Conservation (phyloP, 176 grass and related monocot genomes). For the Saccharum officinarum region DNA sequence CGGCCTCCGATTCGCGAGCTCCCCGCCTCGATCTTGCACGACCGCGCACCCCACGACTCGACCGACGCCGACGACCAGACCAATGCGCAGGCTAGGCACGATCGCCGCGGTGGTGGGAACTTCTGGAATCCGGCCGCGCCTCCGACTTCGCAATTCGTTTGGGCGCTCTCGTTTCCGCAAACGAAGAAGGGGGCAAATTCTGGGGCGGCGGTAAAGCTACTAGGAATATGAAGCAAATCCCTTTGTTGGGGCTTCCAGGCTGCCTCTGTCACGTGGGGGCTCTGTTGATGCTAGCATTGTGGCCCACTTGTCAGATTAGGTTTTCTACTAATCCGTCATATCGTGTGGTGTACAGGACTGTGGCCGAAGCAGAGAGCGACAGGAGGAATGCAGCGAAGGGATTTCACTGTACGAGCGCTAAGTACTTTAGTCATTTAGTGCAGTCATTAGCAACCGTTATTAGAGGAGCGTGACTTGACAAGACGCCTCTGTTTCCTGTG, state of each 20-base stretch:
- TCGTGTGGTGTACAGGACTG: not conserved
- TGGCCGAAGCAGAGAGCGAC: not conserved
- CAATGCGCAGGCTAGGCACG: not conserved
- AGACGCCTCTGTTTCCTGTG: no score
- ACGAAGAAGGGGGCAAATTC: not conserved
- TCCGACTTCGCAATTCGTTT: conserved; percentile 3
- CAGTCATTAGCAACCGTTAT: not conserved
- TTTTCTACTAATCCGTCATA: no score
- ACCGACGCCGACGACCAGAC: not conserved
- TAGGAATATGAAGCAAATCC: not conserved
- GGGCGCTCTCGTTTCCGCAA: conserved; percentile 6
- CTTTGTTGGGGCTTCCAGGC: not conserved
- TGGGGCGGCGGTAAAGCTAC: not conserved
- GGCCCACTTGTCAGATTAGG: not conserved
- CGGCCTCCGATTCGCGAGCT: conserved; percentile 21
- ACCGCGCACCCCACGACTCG: not conserved
- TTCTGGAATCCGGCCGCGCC: conserved; percentile 16
- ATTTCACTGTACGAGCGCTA: not conserved
- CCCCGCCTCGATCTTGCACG: conserved; percentile 33
- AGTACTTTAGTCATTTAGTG: no score
- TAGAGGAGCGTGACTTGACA: no score
- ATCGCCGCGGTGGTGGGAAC: not conserved
- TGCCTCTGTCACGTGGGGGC: conserved; percentile 24
- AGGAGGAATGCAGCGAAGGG: not conserved
- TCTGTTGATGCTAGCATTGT: not conserved